Evolutionary conservation across 257 asterid species (phyloP).

Genomic region (Solanum sitiens): DNA sequence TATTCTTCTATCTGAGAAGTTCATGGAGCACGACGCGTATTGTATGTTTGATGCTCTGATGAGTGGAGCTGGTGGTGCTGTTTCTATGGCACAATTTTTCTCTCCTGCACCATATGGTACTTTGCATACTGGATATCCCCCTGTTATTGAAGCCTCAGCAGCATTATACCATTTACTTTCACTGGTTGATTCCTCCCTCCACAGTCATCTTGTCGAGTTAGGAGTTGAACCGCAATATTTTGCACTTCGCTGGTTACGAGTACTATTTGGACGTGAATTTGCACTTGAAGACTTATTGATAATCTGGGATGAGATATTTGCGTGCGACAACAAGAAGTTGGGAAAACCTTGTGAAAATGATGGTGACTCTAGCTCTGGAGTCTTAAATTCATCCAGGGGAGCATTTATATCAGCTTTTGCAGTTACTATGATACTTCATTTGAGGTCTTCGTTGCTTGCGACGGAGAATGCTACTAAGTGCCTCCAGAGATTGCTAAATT

Average conservation of each 20-base stretch:
- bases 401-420: conserved; percentile 88
- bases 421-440: conserved; percentile 72
- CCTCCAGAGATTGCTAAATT: conserved; percentile 73
- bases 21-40: conserved; percentile 89
- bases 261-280: conserved; percentile 89
- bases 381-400: conserved; percentile 65
- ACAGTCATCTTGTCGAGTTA: conserved; percentile 76
- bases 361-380: conserved; percentile 32
- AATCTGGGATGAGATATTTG: conserved; percentile 83
- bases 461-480: conserved; percentile 79
- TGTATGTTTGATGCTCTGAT: conserved; percentile 78
- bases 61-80: conserved; percentile 76
- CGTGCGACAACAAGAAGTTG: conserved; percentile 38
- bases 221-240: conserved; percentile 94
- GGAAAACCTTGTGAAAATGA: conserved; percentile 15
- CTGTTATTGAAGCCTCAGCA: conserved; percentile 82
- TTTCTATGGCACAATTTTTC: conserved; percentile 76
- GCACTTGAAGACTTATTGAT: conserved; percentile 60
- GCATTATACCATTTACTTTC: conserved; percentile 76
- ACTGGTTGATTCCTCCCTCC: conserved; percentile 67
- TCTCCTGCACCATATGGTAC: conserved; percentile 41
- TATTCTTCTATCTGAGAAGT: conserved; percentile 67
- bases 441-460: conserved; percentile 80
- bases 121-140: conserved; percentile 51
- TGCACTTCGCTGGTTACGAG: conserved; percentile 84